Conservation (phyloP, 345 rosid genomes). For the Theobroma cacao region DNA sequence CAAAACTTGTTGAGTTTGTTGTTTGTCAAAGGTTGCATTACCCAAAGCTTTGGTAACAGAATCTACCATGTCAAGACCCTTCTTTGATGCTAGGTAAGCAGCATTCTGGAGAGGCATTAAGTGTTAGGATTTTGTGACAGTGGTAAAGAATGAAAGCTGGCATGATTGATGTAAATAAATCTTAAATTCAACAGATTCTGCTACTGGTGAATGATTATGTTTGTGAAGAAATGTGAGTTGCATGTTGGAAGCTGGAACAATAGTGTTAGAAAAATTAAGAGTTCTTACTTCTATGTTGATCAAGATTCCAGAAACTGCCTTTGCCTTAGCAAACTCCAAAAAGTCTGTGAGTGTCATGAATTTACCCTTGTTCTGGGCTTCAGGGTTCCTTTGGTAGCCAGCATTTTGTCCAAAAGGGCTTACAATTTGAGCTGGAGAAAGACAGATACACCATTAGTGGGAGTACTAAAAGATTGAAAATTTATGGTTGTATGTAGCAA, state of each 20-base stretch:
- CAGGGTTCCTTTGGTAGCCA: constrained; percentile 56
- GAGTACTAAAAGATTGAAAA: neutral
- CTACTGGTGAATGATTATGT: too few species aligned
- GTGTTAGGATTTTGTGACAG: neutral
- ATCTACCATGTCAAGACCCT: constrained; percentile 60
- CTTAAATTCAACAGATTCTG: neutral
- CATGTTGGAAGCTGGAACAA: too few species aligned
- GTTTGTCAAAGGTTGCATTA: constrained; percentile 65
- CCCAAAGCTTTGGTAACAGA: constrained; percentile 47
- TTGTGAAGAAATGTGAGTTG: too few species aligned
- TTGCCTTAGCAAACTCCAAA: constrained; percentile 67
- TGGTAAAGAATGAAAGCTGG: neutral
- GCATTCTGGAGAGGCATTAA: constrained; percentile 54
- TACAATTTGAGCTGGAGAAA: constrained; percentile 64
- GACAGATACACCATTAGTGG: neutral
- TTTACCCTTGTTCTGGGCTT: constrained; percentile 61
- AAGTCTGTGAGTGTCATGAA: constrained; percentile 58
- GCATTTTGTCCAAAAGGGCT: constrained; percentile 43
- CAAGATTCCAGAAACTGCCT: constrained; percentile 67
- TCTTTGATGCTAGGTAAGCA: constrained; percentile 78
- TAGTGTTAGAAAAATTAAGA: neutral
- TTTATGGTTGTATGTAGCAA: neutral
- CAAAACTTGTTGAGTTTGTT: constrained; percentile 66
- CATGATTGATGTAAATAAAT: neutral
- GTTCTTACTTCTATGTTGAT: constrained; percentile 62